Percentiles rank a stretch among this genome's conserved stretches.
phyloP scores from a whole-genome alignment of 331 rosid species.

The Cydonia oblonga region DNA sequence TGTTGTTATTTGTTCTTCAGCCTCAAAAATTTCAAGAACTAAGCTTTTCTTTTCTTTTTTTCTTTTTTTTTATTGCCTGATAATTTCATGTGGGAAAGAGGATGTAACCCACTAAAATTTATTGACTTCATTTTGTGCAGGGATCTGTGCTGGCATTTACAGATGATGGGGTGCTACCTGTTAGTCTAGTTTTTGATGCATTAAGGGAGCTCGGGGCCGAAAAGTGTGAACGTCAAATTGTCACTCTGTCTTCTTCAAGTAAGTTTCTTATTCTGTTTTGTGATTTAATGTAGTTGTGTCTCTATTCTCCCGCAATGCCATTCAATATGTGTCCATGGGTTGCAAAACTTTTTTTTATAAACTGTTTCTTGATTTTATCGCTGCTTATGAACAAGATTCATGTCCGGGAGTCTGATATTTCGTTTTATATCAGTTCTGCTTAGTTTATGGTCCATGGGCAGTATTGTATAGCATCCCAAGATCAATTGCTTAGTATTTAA shows the following conservation, averaged over 20 bases:
- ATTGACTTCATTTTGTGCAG: conserved; percentile 15
- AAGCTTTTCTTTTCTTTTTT: no score
- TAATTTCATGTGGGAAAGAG: neutral
- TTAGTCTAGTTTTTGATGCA: conserved; percentile 31
- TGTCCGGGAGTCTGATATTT: neutral
- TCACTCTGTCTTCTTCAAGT: conserved; percentile 62
- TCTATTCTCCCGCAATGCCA: neutral
- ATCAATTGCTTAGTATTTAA: neutral
- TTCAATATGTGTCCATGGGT: neutral
- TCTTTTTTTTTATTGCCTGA: neutral
- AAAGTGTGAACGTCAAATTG: conserved; percentile 38
- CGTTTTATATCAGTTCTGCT: neutral
- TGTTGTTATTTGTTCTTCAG: neutral
- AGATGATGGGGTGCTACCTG: conserved; percentile 45
- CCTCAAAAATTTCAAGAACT: neutral
- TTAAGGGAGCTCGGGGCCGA: conserved; percentile 36
- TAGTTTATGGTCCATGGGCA: neutral
- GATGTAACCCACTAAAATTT: neutral
- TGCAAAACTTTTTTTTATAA: neutral
- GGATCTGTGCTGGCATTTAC: conserved; percentile 53
- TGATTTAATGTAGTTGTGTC: neutral
- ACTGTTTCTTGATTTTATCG: neutral
- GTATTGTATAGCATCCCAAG: neutral
- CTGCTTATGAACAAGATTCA: neutral
- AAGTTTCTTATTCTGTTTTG: conserved; percentile 5